A percentile compares a stretch with the other conserved stretches of the same genome.
phyloP scores from a whole-genome alignment of 148 eudicot species.

The Rheum nobile region DNA sequence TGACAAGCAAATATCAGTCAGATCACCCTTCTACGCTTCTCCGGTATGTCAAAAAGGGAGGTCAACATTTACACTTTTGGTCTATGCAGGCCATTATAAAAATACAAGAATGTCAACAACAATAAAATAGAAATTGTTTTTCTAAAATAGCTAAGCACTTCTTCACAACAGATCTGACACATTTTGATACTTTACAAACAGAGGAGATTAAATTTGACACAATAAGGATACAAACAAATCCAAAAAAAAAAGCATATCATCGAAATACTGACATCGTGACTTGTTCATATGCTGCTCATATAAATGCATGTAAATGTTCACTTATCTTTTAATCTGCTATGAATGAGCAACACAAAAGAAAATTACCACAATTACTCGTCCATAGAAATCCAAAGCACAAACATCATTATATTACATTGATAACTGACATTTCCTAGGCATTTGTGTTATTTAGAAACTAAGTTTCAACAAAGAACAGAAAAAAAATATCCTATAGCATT shows the following conservation, averaged over 20 bases:
- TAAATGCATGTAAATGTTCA: background rate
- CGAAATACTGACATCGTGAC: background rate
- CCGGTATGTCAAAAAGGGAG: background rate
- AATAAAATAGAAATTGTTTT: background rate
- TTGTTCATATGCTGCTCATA: background rate
- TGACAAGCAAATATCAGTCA: background rate
- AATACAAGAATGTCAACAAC: background rate
- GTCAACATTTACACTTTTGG: background rate
- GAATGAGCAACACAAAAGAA: background rate
- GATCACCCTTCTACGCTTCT: background rate
- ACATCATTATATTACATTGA: background rate
- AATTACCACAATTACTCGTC: background rate
- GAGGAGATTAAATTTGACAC: background rate
- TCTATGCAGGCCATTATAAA: background rate
- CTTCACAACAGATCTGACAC: background rate
- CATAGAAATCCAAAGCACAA: background rate
- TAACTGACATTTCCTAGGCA: background rate
- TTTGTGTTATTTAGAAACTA: background rate
- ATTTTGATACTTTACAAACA: background rate
- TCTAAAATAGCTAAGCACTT: background rate
- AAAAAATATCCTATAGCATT: background rate
- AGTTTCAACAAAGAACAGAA: background rate
- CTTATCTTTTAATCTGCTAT: background rate
- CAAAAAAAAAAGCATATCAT: background rate
- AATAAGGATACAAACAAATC: background rate